Conservation (phyloP, 176 grass and related monocot species). For the Typha latifolia region DNA sequence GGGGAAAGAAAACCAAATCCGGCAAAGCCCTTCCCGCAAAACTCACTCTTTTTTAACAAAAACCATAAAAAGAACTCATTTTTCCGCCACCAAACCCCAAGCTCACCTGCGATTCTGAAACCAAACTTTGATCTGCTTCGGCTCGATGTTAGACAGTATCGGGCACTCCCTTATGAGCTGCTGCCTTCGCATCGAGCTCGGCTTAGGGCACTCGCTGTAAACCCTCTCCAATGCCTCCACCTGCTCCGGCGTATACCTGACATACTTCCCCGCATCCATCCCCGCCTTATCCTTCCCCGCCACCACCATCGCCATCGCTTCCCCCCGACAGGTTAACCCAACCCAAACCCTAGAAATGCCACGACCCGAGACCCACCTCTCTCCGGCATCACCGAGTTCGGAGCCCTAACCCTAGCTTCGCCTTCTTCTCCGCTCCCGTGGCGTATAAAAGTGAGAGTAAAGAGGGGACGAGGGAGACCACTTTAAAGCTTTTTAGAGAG, state of each 20-base stretch:
- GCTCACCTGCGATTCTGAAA: conserved; percentile 99
- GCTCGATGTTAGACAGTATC: conserved; percentile 77
- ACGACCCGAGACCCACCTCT: background rate
- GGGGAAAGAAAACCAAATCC: background rate
- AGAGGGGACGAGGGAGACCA: conserved; percentile 8
- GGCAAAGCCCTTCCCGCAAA: background rate
- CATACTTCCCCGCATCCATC: conserved; percentile 84
- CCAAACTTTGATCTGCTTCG: conserved; percentile 99
- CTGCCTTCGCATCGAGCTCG: conserved; percentile 76
- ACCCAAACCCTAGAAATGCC: background rate
- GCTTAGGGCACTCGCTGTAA: conserved; percentile 94
- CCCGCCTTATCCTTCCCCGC: conserved; percentile 29
- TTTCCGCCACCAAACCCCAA: background rate
- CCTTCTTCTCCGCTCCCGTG: conserved; percentile 1
- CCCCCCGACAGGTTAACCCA: background rate
- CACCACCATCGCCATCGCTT: conserved; percentile 26
- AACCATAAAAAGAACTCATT: background rate
- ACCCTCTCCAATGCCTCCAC: conserved; percentile 92
- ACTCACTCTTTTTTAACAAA: background rate
- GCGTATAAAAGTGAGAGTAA: background rate
- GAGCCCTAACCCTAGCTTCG: conserved; percentile 35
- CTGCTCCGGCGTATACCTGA: conserved; percentile 95
- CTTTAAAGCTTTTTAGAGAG: conserved; percentile 11
- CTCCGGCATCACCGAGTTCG: conserved; percentile 8
- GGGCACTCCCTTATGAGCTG: conserved; percentile 84